Base-by-base conservation (phyloP, 2,329 filamentous ascomycete species). In the Lomentospora prolificans region DNA sequence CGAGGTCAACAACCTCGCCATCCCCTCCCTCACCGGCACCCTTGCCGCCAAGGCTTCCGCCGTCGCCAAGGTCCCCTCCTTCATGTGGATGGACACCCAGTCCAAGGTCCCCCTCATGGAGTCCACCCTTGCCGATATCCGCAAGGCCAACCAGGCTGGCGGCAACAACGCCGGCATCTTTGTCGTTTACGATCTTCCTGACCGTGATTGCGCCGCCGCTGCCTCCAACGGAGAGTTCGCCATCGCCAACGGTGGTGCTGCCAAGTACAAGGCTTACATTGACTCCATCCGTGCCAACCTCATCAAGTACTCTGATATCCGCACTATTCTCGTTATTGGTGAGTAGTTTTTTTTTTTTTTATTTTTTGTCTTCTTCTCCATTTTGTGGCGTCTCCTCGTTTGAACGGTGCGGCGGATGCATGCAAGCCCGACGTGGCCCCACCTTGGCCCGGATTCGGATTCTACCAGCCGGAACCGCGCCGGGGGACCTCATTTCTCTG, bases 1-100 rank as follows among this genome's bases (percentile, higher is more conserved):
- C 19, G 77, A 81, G 65, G 71, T 82, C 55, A 71, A 72, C 55
- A 75, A 65, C 33, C 68, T 76, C 17, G 85, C 85, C 7, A 77
- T 87, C n/a, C 84, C 85, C 7, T 80, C 78, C 14, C 68, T 89
- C 57, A 78, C 78, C 7, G 75, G 78, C 4, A 72, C 79, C 22
- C 69, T 78, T 64, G 75, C 74, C 12, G 75, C 79, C 17, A 75
- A 73, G 58, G 76, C 77, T 4, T 72, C 73, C n/a, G 73, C 72
- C 51, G 76, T 78, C 33, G 78, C 75, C 56, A 70, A 77, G 58
- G 75, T 80, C 1, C 75, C 77, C 25, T 75, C 72, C 53, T 80
- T 78, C 65, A 73, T 75, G 67, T 79, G 74, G 75, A 78, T 76
- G 52, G 78, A 81, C 63, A 75, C 75, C 46, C 71, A 70, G 44